phyloP scores from a whole-genome alignment of 2,329 filamentous ascomycete genomes.

The Gnomoniopsis smithogilvyi region DNA sequence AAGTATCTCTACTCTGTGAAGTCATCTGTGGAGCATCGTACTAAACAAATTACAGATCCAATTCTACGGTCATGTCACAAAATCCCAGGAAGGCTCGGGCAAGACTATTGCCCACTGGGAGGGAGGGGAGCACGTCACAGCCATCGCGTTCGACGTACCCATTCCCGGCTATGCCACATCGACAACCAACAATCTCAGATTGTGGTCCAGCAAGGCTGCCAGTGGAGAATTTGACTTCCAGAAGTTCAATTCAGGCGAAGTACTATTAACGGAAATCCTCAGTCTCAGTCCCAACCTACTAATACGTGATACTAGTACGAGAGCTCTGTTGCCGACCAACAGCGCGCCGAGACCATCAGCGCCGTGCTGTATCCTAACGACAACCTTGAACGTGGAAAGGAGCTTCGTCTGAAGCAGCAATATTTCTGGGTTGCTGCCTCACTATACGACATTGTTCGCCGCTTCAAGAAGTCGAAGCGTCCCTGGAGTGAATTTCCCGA shows the following conservation, averaged over 20 bases:
- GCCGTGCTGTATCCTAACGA: slow-evolving; percentile 97
- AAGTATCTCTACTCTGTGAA: slow-evolving; percentile 27
- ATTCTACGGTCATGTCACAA: slow-evolving; percentile 86
- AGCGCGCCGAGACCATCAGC: slow-evolving; percentile 98
- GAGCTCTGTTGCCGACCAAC: slow-evolving; percentile 95
- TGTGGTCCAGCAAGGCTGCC: slow-evolving; percentile 97
- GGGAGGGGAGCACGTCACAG: slow-evolving; percentile 86
- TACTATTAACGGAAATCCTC: too few species aligned
- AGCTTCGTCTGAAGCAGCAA: slow-evolving; percentile 96
- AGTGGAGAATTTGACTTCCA: slow-evolving; percentile 99
- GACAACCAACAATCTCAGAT: slow-evolving; percentile 91
- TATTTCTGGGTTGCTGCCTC: slow-evolving; percentile 99
- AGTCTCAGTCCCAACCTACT: neutral
- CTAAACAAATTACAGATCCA: slow-evolving; percentile 58
- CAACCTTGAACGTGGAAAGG: slow-evolving; percentile 93
- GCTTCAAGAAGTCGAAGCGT: slow-evolving; percentile 96
- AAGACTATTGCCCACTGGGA: slow-evolving; percentile 79
- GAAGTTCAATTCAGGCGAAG: slow-evolving; percentile 86
- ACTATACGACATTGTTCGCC: slow-evolving; percentile 89
- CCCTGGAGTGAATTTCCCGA: slow-evolving; percentile 90
- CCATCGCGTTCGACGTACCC: slow-evolving; percentile 88
- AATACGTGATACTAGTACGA: slow-evolving; percentile 71
- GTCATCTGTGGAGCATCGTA: neutral
- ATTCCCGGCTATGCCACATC: slow-evolving; percentile 87
- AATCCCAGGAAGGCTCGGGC: slow-evolving; percentile 70